Evolutionary conservation across 768 basidiomycete genomes (phyloP).

Genomic region (Termitomyces sp.): DNA sequence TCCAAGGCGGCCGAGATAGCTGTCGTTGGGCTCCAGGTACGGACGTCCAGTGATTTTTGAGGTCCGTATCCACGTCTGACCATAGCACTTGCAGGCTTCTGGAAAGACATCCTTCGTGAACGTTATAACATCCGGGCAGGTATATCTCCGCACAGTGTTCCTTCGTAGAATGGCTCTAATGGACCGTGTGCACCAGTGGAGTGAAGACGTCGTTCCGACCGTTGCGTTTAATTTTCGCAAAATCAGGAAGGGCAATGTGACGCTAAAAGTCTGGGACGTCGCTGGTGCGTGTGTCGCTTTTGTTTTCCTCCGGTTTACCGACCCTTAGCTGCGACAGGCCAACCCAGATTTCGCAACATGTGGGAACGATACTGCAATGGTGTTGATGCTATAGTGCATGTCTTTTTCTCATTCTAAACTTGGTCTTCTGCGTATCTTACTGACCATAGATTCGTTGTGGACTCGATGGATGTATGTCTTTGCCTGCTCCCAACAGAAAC

Average conservation of each 20-base stretch:
- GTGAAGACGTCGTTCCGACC: slow-evolving; percentile 94
- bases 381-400: slow-evolving; percentile 88
- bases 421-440: neutral
- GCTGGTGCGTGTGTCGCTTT: slow-evolving; percentile 50
- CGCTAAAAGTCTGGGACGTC: slow-evolving; percentile 93
- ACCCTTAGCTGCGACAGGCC: slow-evolving; percentile 42
- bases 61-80: neutral
- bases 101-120: slow-evolving; percentile 96
- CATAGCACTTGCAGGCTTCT: slow-evolving; percentile 54
- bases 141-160: slow-evolving; percentile 20
- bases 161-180: neutral
- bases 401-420: neutral
- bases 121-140: slow-evolving; percentile 84
- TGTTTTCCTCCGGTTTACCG: neutral
- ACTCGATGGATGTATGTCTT: slow-evolving; percentile 73
- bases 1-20: slow-evolving; percentile 84
- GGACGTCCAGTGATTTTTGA: neutral
- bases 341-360: slow-evolving; percentile 92
- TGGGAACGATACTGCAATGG: slow-evolving; percentile 95
- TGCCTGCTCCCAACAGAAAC: neutral
- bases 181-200: slow-evolving; percentile 53
- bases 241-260: slow-evolving; percentile 84
- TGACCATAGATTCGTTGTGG: slow-evolving; percentile 75
- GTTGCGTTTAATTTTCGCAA: slow-evolving; percentile 91
- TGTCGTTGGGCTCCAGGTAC: slow-evolving; percentile 85